Base-by-base conservation (phyloP, 1,284 basidiomycete species). In the Retiboletus flavoniger region DNA sequence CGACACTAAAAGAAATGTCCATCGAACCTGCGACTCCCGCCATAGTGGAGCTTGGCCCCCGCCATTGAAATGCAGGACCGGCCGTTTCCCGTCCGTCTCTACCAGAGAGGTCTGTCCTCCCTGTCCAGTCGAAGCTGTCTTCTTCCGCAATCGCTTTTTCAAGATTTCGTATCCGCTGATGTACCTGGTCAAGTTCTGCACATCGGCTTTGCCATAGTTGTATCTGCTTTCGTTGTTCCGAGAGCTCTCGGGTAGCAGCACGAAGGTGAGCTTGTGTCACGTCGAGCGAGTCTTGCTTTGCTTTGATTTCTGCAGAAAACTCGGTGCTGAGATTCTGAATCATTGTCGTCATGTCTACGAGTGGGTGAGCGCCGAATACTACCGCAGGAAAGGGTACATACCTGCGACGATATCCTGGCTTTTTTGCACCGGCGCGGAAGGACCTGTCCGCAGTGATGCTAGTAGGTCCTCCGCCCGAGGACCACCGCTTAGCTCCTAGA, bases 351-450 rank as follows among this genome's bases (percentile, higher is more conserved):
- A 99, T 89, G 62, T 95, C 93, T 92, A 60, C 10, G 1, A 35
- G 39, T 28, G 11, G 40, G 16, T 57, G 46, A 61, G 59, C 51
- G 32, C 56, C 31, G 3, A 52, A 44, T 47, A 21, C 44, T 17
- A 39, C 28, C 9, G 6, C 29, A 17, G 11, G 21, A 7, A 32
- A 31, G 3, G 2, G 11, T 31, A 61, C 77, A 58, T 63, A 91
- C 93, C 91, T 63, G 88, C 80, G 57, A 95, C 84, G 16, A 98
- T 89, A 67, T 98, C 93, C 60, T 93, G 85, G 60, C 91, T 94
- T 67, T 95, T 91, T 70, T 93, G 89, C 38, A 91, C 81, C 0
- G 91, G 92, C 11, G 78, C 78, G 11, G 86, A 80, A 35, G 88
- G 84, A 4, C 85, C 85, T 0, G 84, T 77, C 38, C 89, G 84